These are phyloP conservation scores for Recurvomyces mirabilis DNA, from an alignment of 495 filamentous ascomycete genomes.

Conservation along the genomic window DNA sequence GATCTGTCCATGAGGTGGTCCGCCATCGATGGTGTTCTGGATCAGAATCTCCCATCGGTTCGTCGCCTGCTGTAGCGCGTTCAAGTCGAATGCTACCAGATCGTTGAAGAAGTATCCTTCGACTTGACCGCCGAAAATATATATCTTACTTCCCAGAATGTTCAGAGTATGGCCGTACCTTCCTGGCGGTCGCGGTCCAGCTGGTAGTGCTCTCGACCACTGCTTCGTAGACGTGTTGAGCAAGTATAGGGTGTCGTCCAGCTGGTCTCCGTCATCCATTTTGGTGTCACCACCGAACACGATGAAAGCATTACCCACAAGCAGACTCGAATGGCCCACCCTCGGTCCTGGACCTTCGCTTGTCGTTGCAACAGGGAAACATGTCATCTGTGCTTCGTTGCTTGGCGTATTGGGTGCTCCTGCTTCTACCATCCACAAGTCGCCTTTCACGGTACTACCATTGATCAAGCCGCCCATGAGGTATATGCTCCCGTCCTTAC, in stretches of 20 bases:
- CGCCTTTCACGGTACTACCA: slow-evolving; percentile 87
- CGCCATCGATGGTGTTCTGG: slow-evolving; percentile 59
- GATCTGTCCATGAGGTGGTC: slow-evolving; percentile 48
- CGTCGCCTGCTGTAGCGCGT: slow-evolving; percentile 72
- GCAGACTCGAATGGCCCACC: slow-evolving; percentile 86
- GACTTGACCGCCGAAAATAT: slow-evolving; percentile 94
- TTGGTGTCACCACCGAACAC: slow-evolving; percentile 99
- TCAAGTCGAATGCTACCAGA: slow-evolving; percentile 90
- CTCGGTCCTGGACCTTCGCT: slow-evolving; percentile 89
- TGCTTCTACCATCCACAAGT: slow-evolving; percentile 95
- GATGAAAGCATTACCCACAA: slow-evolving; percentile 98
- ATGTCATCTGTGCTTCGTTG: slow-evolving; percentile 49
- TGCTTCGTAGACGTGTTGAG: slow-evolving; percentile 96
- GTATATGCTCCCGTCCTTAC: slow-evolving; percentile 95
- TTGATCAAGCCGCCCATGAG: slow-evolving; percentile 96
- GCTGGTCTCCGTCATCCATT: slow-evolving; percentile 75
- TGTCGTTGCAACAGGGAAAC: slow-evolving; percentile 82
- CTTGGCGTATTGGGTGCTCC: slow-evolving; percentile 32
- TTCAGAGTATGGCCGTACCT: slow-evolving; percentile 95
- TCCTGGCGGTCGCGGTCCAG: slow-evolving; percentile 70
- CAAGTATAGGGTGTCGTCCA: slow-evolving; percentile 93
- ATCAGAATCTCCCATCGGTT: slow-evolving; percentile 92
- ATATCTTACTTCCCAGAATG: slow-evolving; percentile 90
- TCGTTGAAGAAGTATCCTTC: slow-evolving; percentile 98
- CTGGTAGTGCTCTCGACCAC: slow-evolving; percentile 88